phyloP scores from a whole-genome alignment of 2,329 filamentous ascomycete genomes.

The Paecilomyces variotii region DNA sequence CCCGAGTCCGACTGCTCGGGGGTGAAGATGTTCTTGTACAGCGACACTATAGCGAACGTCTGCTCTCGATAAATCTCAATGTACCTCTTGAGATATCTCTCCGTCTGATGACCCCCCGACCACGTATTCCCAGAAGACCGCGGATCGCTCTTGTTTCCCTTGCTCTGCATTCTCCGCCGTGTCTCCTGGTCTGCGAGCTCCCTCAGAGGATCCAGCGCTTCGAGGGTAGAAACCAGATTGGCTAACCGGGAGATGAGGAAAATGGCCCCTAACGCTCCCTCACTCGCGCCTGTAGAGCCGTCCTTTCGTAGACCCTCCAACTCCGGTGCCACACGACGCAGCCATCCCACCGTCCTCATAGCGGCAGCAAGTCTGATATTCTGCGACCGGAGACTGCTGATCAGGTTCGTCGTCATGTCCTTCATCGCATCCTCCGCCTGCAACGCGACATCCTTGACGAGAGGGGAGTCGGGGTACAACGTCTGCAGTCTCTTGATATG shows the following conservation, averaged over 20 bases:
- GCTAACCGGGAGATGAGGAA: conserved; percentile 81
- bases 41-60: conserved; percentile 88
- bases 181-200: conserved; percentile 86
- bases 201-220: conserved; percentile 74
- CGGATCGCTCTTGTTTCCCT: conserved; percentile 16
- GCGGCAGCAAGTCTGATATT: conserved; percentile 81
- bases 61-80: conserved; percentile 97
- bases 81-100: conserved; percentile 87
- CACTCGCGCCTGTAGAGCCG: conserved; percentile 24
- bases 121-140: conserved; percentile 16
- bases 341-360: conserved; percentile 84
- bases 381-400: conserved; percentile 66
- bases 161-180: conserved; percentile 31
- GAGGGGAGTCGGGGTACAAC: conserved; percentile 69
- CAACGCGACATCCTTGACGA: conserved; percentile 63
- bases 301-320: conserved; percentile 44
- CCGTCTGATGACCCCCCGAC: conserved; percentile 74
- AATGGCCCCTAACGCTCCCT: conserved; percentile 69
- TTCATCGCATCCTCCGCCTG: conserved; percentile 86
- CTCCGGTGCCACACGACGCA: conserved; percentile 79
- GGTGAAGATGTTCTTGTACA: conserved; percentile 86
- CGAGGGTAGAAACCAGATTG: conserved; percentile 70
- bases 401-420: conserved; percentile 76
- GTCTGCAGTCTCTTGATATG: conserved; percentile 81
- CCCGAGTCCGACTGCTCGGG: conserved; percentile 39